Base-by-base conservation (phyloP, 2,329 filamentous ascomycete species). In the Neurospora sp. region DNA sequence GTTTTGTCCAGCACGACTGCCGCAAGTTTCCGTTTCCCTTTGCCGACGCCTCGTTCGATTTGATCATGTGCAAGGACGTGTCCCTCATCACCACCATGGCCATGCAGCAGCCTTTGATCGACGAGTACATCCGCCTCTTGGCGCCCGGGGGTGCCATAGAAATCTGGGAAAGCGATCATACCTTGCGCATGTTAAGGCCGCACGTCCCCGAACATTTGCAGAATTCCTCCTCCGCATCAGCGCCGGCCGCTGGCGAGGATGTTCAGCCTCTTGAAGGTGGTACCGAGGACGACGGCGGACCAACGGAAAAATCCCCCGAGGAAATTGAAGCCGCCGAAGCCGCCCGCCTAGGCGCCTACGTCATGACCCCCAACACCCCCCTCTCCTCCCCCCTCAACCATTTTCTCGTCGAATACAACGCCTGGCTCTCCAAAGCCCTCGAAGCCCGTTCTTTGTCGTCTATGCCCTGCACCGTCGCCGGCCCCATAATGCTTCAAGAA, bases 131-230 rank as follows among this genome's bases (percentile, higher is more conserved):
- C 66, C 91, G 94, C 19, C 81, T 97, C 13, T 82, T 97, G 42
- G 89, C 86, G 73, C 90, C 91, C 0, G 93, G 92, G 17, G 95
- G 95, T 4, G 88, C 89, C 1, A 77, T 97, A 36, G 95, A 97
- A 78, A 85, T 96, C 17, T 97, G 94, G 94, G 94, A 97, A 73
- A 91, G 91, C 5, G 94, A 97, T 80, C 89, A 93, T 77, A 87
- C 90, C 13, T 88, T 97, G 73, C 91, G 94, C 74, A 94, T 93
- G 79, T 84, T 98, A 38, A 85, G 93, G 68, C 92, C 93, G 2
- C 92, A 96, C 77, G 88, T 91, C 1, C 89, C 90, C 2, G 86
- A 85, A 15, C 80, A 85, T 73, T 15, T 70, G 76, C 52, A 62
- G 28, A 76, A 52, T 70, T 71, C 6, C 72, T 52, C 46, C 68